Evolutionary conservation across 2,329 filamentous ascomycete species (phyloP).

Genomic region (Pseudocercospora ulei): DNA sequence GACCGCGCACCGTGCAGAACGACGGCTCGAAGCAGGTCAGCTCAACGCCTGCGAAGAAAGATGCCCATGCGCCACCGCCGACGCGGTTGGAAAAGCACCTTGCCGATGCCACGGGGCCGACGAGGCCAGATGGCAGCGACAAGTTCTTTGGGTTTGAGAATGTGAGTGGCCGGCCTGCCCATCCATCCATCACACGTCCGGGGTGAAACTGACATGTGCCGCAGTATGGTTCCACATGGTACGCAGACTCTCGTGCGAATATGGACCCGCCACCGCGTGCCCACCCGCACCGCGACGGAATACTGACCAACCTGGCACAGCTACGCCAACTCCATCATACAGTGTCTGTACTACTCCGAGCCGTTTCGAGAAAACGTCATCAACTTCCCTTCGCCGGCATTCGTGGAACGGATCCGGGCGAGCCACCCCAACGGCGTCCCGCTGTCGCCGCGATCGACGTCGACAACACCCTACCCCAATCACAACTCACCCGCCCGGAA

Average conservation of each 20-base stretch:
- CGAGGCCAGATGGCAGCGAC: slow-evolving; percentile 81
- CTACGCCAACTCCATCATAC: slow-evolving; percentile 97
- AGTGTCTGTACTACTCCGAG: slow-evolving; percentile 91
- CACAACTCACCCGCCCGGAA: slow-evolving; percentile 35
- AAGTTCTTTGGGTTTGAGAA: slow-evolving; percentile 99
- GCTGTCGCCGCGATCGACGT: slow-evolving; percentile 33
- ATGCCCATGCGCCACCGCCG: slow-evolving; percentile 47
- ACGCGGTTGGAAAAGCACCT: slow-evolving; percentile 65
- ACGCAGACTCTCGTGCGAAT: no score
- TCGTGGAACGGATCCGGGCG: slow-evolving; percentile 57
- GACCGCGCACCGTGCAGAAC: slow-evolving; percentile 34
- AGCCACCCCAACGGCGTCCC: slow-evolving; percentile 25
- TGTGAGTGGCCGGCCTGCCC: slow-evolving; percentile 49
- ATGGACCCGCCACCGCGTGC: neutral
- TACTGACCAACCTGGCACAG: slow-evolving; percentile 42
- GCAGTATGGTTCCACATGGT: slow-evolving; percentile 97
- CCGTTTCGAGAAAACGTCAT: slow-evolving; percentile 90
- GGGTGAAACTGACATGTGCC: slow-evolving; percentile 17
- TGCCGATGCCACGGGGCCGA: slow-evolving; percentile 66
- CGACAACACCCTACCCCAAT: slow-evolving; percentile 34
- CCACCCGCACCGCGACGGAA: neutral
- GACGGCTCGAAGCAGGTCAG: slow-evolving; percentile 41
- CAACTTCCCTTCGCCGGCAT: slow-evolving; percentile 69
- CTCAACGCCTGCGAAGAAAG: slow-evolving; percentile 47
- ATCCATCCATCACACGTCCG: neutral